These are phyloP conservation scores for Thecamonas trahens DNA, from an alignment of 78 protist genomes.

Conservation along the genomic window DNA sequence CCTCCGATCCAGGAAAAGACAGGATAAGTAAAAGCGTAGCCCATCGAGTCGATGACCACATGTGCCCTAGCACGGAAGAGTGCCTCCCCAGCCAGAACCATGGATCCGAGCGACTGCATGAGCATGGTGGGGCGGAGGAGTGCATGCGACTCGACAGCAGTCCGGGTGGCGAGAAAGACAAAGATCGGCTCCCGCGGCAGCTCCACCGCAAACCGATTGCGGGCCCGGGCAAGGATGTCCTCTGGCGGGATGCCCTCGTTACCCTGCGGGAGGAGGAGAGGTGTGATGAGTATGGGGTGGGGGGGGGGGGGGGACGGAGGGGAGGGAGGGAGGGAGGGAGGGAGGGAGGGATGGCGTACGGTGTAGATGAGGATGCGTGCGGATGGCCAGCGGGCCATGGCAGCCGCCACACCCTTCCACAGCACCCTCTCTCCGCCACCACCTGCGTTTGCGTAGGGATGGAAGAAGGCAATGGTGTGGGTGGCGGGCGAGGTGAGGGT, in stretches of 20 bases:
- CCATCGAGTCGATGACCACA: slow-evolving; percentile 67
- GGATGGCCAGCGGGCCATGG: too few relatives aligned
- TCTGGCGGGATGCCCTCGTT: too few relatives aligned
- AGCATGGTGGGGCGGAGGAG: slow-evolving; percentile 22
- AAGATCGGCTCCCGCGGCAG: not conserved
- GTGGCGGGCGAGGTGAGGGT: not conserved
- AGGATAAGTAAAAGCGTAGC: slow-evolving; percentile 66
- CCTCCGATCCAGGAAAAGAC: slow-evolving; percentile 15
- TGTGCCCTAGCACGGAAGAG: slow-evolving; percentile 6
- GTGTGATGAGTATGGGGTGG: too few relatives aligned
- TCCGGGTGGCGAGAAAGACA: not conserved
- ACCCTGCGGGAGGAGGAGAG: too few relatives aligned
- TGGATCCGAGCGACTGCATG: slow-evolving; percentile 46
- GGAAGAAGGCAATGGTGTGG: slow-evolving; percentile 31
- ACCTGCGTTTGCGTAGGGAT: slow-evolving; percentile 67
- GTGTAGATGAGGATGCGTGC: too few relatives aligned
- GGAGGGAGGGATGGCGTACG: too few relatives aligned
- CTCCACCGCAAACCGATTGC: slow-evolving; percentile 11
- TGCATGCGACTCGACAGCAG: not conserved
- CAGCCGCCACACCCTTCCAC: too few relatives aligned
- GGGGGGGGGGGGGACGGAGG: too few relatives aligned
- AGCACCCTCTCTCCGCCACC: slow-evolving; percentile 83
- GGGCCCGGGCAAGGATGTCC: slow-evolving; percentile 5
- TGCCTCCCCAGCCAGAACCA: slow-evolving; percentile 41
- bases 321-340: too few relatives aligned